Conservation (phyloP, 768 basidiomycete genomes). For the Thelephora ganbajun region DNA sequence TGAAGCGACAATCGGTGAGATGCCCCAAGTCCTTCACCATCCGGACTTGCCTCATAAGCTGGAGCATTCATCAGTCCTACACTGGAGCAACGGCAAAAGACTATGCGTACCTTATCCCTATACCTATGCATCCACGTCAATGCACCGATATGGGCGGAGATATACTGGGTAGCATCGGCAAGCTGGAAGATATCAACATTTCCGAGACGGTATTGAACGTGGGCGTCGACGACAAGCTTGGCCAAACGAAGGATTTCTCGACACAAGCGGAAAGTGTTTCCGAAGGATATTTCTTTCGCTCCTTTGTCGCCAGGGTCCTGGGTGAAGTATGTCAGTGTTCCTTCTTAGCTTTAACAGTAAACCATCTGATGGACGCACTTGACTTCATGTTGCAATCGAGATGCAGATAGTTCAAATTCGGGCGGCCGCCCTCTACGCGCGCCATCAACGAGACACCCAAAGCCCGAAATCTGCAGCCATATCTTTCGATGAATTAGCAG, state of each 20-base stretch:
- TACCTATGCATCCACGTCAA: conserved; percentile 99
- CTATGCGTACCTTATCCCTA: conserved; percentile 77
- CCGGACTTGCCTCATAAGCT: conserved; percentile 98
- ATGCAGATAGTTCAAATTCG: conserved; percentile 89
- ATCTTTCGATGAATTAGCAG: conserved; percentile 97
- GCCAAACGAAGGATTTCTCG: too few species aligned
- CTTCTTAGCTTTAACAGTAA: not conserved
- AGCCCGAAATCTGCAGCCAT: conserved; percentile 4
- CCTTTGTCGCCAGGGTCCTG: too few species aligned
- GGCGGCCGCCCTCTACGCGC: too few species aligned
- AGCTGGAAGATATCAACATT: conserved; percentile 98
- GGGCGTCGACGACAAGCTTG: too few species aligned
- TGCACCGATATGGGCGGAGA: conserved; percentile 94
- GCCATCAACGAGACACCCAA: not conserved
- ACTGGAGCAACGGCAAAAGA: not conserved
- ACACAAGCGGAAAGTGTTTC: conserved; percentile 97
- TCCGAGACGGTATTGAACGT: too few species aligned
- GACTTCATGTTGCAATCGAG: conserved; percentile 98
- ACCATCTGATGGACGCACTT: conserved; percentile 30
- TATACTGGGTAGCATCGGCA: conserved; percentile 95
- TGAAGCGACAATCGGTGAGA: conserved; percentile 96
- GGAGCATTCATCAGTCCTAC: not conserved
- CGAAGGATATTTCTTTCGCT: too few species aligned
- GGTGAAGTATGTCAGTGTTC: too few species aligned
- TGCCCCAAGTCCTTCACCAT: conserved; percentile 99